Conservation (phyloP, 306 rosid species). For the Trifolium repens region DNA sequence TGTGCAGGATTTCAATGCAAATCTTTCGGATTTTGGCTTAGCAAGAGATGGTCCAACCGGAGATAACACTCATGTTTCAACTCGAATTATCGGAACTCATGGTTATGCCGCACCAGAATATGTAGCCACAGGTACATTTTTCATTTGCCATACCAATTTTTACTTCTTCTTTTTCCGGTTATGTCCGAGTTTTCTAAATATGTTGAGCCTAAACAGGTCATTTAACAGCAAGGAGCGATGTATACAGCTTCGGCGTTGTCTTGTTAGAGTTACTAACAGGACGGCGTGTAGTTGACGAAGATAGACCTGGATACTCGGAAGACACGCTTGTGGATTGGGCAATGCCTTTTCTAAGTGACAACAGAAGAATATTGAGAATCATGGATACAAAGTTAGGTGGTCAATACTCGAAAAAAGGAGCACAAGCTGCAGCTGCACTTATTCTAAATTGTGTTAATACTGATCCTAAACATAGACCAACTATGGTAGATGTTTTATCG, state of each 20-base stretch:
- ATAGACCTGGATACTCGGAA: constrained; percentile 51
- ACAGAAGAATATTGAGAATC: constrained; percentile 70
- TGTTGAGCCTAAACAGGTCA: constrained; percentile 61
- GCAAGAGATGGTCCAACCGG: constrained; percentile 99
- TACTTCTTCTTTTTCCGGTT: too few relatives aligned
- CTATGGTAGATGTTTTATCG: constrained; percentile 65
- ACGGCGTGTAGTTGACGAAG: constrained; percentile 62
- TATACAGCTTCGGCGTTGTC: constrained; percentile 89
- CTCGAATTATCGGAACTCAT: constrained; percentile 84
- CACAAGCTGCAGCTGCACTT: constrained; percentile 80
- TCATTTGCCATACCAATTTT: not conserved
- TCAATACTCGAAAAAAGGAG: constrained; percentile 83
- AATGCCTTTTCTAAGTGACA: constrained; percentile 65
- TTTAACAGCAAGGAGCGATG: constrained; percentile 85
- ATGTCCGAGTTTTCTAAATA: not conserved
- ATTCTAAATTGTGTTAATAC: constrained; percentile 64
- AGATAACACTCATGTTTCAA: constrained; percentile 94
- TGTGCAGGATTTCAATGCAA: constrained; percentile 77
- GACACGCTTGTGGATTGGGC: constrained; percentile 93
- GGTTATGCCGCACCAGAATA: constrained; percentile 99
- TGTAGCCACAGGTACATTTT: constrained; percentile 80
- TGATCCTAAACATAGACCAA: constrained; percentile 76
- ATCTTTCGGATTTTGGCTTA: constrained; percentile 92
- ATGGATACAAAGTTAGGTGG: constrained; percentile 88
- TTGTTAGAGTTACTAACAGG: constrained; percentile 81